phyloP scores from a whole-genome alignment of 306 rosid species.

The Prunus fruticosa region DNA sequence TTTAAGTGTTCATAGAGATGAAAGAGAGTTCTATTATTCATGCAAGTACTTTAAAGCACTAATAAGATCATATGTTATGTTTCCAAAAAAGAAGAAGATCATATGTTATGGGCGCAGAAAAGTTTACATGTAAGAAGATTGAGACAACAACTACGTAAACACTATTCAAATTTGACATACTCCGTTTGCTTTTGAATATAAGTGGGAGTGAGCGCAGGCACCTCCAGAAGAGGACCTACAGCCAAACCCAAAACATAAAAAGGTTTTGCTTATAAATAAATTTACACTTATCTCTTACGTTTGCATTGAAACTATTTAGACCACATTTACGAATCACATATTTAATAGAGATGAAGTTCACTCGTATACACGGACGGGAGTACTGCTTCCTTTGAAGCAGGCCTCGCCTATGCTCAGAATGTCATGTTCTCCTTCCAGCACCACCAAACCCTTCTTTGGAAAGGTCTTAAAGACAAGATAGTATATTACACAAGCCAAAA shows the following conservation, averaged over 20 bases:
- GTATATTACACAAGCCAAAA: constrained; percentile 46
- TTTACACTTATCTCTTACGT: no score
- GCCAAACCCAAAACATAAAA: no score
- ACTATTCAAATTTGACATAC: no score
- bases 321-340: no score
- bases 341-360: no score
- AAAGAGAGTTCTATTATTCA: neutral
- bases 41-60: neutral
- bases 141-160: no score
- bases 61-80: neutral
- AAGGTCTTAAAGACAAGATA: constrained; percentile 9
- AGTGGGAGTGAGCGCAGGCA: no score
- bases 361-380: neutral
- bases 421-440: neutral
- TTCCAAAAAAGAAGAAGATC: no score
- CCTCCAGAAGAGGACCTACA: no score
- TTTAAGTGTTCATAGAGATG: neutral
- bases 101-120: neutral
- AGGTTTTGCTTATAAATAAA: no score
- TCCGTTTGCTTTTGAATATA: no score
- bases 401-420: neutral
- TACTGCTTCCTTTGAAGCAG: neutral
- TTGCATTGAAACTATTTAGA: no score
- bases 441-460: constrained; percentile 1
- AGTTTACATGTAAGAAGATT: neutral